Evolutionary conservation across 148 eudicot genomes (phyloP).

Genomic region (Chenopodium formosanum): DNA sequence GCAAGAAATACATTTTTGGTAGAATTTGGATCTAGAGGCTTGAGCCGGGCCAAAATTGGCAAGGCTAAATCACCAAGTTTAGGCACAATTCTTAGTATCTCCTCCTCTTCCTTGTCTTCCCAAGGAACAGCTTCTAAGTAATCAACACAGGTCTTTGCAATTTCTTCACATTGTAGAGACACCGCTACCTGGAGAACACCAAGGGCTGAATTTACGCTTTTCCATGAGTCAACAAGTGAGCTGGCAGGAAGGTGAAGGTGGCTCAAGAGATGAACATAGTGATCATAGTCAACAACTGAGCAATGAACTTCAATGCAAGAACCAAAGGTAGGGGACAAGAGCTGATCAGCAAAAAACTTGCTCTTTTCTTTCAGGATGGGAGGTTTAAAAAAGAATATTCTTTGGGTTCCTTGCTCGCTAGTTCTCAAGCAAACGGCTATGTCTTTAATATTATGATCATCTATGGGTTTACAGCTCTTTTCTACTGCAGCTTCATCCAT

Average conservation of each 20-base stretch:
- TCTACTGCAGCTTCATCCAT: slow-evolving; percentile 42
- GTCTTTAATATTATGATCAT: slow-evolving; percentile 39
- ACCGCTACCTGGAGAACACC: slow-evolving; percentile 66
- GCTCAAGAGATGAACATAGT: slow-evolving; percentile 51
- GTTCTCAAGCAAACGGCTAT: slow-evolving; percentile 50
- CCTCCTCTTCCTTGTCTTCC: slow-evolving; percentile 77
- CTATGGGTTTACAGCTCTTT: slow-evolving; percentile 27
- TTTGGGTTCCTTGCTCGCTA: slow-evolving; percentile 35
- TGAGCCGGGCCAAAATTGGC: slow-evolving; percentile 62
- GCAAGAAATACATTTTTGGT: slow-evolving; percentile 67
- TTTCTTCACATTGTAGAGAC: slow-evolving; percentile 44
- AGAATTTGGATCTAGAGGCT: slow-evolving; percentile 45
- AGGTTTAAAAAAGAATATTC: slow-evolving; percentile 42
- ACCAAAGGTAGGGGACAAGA: slow-evolving; percentile 24
- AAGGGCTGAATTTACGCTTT: slow-evolving; percentile 54
- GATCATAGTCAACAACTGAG: slow-evolving; percentile 43
- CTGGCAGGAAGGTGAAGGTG: slow-evolving; percentile 42
- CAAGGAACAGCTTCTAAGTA: slow-evolving; percentile 79
- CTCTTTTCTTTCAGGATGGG: slow-evolving; percentile 47
- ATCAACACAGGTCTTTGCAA: slow-evolving; percentile 49
- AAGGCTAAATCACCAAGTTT: slow-evolving; percentile 57
- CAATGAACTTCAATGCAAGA: slow-evolving; percentile 52
- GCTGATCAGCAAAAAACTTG: slow-evolving; percentile 51
- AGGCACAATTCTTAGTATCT: slow-evolving; percentile 44
- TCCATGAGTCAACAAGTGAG: slow-evolving; percentile 53